Evolutionary conservation across 768 basidiomycete species (phyloP), one percentile per base, ranked within the genome.

Genomic region (Mycena vulgaris): DNA sequence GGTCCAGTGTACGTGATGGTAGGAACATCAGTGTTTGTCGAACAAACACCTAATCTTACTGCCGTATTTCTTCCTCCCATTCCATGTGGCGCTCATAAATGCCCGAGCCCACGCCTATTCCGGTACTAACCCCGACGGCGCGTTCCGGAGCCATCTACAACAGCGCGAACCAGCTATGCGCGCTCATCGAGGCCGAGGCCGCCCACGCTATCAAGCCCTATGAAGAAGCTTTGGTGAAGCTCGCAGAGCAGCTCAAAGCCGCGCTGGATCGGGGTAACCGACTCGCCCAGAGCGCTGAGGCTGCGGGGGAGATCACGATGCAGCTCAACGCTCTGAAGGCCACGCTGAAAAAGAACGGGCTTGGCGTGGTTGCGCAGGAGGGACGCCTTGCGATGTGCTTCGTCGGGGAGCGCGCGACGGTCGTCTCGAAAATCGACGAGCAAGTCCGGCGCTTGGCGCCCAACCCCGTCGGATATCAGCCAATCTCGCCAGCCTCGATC

Each of bases 81-180:
- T 33, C 25, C 45, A 70, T 70, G 68, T 48, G 13, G 19, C 31
- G 31, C 25, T 13, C 27, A n/a, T n/a, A n/a, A n/a, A 63, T 63
- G 68, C 27, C 68, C 23, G 55, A 63, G 19, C 14, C 60, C 19
- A n/a, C 33, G 31, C 21, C 61, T 19, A 13, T 39, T 5, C 8
- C 40, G n/a, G 52, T 39, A 69, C 48, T 13, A 10, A 14, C 9
- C 25, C 33, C 42, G 17, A 66, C 64, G 37, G 17, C 59, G 53
- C 64, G 64, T 16, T 70, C 69, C 2, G 21, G 37, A 6, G 59
- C 69, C 6, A 70, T 70, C 8, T 58, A 66, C 47, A 70, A 9
- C 1, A 62, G 30, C n/a, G 64, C 64, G 2, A 39, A 66, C 13
- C 51, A 42, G 16, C 25, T 70, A 14, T 66, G 27, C 23, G 21